Conservation (phyloP, 148 eudicot species). For the Rhododendron simsii region DNA sequence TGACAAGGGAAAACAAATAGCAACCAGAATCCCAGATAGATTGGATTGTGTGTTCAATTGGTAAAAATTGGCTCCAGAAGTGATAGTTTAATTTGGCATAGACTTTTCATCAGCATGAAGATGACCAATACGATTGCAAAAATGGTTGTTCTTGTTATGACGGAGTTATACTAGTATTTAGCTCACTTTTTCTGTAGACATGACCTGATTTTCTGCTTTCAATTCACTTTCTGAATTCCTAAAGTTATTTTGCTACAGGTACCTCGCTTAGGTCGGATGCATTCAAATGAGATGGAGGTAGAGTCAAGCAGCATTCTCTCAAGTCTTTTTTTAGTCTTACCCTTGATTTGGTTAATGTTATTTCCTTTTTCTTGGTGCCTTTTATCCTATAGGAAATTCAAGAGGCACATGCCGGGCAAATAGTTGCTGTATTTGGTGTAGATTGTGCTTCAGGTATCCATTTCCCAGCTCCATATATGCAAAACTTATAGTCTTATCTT, state of each 20-base stretch:
- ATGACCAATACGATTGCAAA: neutral
- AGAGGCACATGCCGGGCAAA: constrained; percentile 99
- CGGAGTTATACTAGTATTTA: neutral
- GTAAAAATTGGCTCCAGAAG: neutral
- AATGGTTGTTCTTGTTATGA: neutral
- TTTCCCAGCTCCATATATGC: neutral
- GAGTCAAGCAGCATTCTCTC: neutral
- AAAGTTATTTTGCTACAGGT: constrained; percentile 36
- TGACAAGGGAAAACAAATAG: neutral
- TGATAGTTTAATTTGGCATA: neutral
- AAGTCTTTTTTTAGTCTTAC: neutral
- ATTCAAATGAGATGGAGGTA: constrained; percentile 97
- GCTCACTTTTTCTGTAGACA: neutral
- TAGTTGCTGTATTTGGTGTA: constrained; percentile 96
- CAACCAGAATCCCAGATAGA: neutral
- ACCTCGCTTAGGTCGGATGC: constrained; percentile 94
- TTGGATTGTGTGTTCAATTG: neutral
- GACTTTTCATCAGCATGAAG: neutral
- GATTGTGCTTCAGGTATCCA: constrained; percentile 91
- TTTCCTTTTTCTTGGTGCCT: neutral
- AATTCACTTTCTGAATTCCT: neutral
- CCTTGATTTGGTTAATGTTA: neutral
- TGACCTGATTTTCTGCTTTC: constrained; percentile 5
- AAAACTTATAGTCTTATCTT: neutral
- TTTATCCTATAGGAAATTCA: constrained; percentile 69